phyloP scores from a whole-genome alignment of 1,284 basidiomycete species.

The Porodaedalea pini region DNA sequence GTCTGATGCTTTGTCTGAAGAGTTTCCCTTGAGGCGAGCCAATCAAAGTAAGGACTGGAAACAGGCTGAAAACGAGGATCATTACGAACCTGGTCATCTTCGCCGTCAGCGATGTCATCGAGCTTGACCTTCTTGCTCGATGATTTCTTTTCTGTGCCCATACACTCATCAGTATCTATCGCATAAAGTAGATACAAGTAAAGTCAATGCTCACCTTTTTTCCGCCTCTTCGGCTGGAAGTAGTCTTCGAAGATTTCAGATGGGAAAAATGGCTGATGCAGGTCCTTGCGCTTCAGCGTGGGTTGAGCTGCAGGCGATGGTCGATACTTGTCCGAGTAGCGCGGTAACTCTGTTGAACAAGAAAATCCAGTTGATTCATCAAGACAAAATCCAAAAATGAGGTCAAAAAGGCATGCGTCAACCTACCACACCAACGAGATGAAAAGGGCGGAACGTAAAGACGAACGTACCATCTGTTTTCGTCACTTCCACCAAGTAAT shows the following conservation, averaged over 20 bases:
- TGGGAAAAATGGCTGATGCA: slow-evolving; percentile 75
- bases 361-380: not conserved
- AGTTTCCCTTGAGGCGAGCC: slow-evolving; percentile 49
- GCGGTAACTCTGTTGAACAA: slow-evolving; percentile 52
- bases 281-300: slow-evolving; percentile 60
- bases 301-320: slow-evolving; percentile 57
- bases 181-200: not conserved
- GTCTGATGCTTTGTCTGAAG: slow-evolving; percentile 61
- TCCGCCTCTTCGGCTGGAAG: slow-evolving; percentile 69
- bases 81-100: slow-evolving; percentile 56
- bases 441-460: not conserved
- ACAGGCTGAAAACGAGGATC: slow-evolving; percentile 16
- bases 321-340: slow-evolving; percentile 79
- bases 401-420: too few species aligned
- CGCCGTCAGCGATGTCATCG: slow-evolving; percentile 59
- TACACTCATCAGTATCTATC: slow-evolving; percentile 2
- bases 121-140: slow-evolving; percentile 51
- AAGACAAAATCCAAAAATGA: too few species aligned
- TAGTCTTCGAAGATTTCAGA: slow-evolving; percentile 69
- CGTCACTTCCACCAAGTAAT: slow-evolving; percentile 67
- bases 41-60: not conserved
- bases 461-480: slow-evolving; percentile 56
- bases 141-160: slow-evolving; percentile 32
- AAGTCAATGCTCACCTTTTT: slow-evolving; percentile 52
- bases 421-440: not conserved